Conservation (phyloP, 2,329 filamentous ascomycete genomes). For the Leptographium wingfieldii region DNA sequence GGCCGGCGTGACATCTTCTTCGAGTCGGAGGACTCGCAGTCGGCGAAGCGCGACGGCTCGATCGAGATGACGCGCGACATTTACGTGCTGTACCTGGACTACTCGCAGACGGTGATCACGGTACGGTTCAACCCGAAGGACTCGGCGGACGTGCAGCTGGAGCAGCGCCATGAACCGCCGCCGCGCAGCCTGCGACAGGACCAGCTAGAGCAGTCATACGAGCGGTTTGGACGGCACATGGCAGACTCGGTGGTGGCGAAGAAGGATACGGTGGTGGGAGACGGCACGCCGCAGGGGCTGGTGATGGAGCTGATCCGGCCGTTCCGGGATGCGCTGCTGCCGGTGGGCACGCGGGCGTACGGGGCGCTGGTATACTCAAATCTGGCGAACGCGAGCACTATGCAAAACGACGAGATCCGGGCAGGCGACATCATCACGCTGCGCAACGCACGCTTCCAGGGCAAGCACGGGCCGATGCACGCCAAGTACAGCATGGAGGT, state of each 20-base stretch:
- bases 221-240: constrained; percentile 68
- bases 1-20: constrained; percentile 71
- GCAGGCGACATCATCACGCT: constrained; percentile 84
- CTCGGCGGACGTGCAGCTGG: constrained; percentile 56
- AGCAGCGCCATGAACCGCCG: constrained; percentile 78
- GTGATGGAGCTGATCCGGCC: constrained; percentile 68
- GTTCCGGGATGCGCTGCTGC: constrained; percentile 59
- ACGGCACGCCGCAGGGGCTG: constrained; percentile 68
- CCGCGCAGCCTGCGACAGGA: constrained; percentile 77
- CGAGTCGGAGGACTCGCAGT: constrained; percentile 67
- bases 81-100: constrained; percentile 86
- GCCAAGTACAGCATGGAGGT: constrained; percentile 85
- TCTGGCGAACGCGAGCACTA: constrained; percentile 82
- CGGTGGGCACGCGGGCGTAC: constrained; percentile 80
- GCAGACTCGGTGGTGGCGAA: constrained; percentile 55
- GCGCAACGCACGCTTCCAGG: constrained; percentile 87
- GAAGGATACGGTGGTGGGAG: constrained; percentile 70
- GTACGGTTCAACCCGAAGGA: constrained; percentile 58
- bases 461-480: constrained; percentile 90
- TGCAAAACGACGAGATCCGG: constrained; percentile 85
- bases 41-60: constrained; percentile 56
- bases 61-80: constrained; percentile 65
- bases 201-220: constrained; percentile 78
- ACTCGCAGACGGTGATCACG: constrained; percentile 84
- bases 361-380: constrained; percentile 91